A percentile compares a stretch with the other conserved stretches of the same genome.
Conservation (phyloP, 2,329 filamentous ascomycete genomes). For the Sphaerulina musiva region DNA sequence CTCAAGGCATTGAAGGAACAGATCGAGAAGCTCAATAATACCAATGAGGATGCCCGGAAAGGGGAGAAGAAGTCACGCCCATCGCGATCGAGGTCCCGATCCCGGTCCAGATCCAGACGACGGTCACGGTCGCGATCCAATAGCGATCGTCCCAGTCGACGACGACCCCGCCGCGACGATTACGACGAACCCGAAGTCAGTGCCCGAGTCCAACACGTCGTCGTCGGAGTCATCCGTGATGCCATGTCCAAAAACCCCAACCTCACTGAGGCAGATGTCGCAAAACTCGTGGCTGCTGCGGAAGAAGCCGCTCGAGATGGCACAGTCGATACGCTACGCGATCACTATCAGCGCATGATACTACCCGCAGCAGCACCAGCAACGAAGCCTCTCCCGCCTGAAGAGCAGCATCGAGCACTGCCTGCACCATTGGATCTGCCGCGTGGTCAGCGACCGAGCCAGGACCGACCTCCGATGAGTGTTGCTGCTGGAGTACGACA, state of each 20-base stretch:
- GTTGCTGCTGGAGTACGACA: neutral
- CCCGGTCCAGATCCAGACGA: constrained; percentile 5
- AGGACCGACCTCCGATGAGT: neutral
- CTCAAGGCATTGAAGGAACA: constrained; percentile 23
- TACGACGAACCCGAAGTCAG: constrained; percentile 4
- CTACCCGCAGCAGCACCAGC: neutral
- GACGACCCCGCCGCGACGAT: constrained; percentile 2
- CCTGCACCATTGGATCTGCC: constrained; percentile 6
- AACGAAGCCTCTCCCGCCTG: neutral
- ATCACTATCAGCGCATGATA: constrained; percentile 21
- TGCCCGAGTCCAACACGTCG: constrained; percentile 36
- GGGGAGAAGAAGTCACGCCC: constrained; percentile 16
- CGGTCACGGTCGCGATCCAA: neutral
- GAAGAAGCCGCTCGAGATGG: constrained; percentile 39
- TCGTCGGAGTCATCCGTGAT: constrained; percentile 41
- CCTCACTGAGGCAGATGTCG: constrained; percentile 36
- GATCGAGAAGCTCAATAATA: constrained; percentile 24
- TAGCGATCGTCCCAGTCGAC: neutral
- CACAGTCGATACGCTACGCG: constrained; percentile 35
- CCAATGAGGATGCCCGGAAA: constrained; percentile 24
- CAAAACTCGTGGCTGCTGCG: constrained; percentile 37
- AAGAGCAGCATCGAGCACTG: constrained; percentile 3
- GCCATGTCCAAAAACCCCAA: constrained; percentile 38
- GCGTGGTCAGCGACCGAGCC: neutral
- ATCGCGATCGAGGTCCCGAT: constrained; percentile 1